These are phyloP conservation scores for Austroboletus eburneus DNA, from an alignment of 768 basidiomycete species.

Conservation along the genomic window DNA sequence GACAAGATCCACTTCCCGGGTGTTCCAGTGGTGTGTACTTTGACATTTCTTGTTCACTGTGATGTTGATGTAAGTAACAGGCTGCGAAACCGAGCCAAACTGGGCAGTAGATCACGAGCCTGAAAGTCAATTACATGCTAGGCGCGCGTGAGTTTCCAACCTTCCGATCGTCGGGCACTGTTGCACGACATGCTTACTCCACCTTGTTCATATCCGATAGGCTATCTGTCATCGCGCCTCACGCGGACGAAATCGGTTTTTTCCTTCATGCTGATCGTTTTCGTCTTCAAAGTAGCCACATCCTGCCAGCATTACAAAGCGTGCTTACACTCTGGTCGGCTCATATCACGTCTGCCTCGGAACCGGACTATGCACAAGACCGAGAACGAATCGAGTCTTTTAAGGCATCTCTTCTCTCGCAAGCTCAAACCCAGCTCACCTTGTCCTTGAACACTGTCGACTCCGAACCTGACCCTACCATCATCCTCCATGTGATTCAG, in stretches of 20 bases:
- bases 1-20: neutral
- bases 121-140: neutral
- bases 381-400: neutral
- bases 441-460: slow-evolving; percentile 40
- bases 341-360: slow-evolving; percentile 38
- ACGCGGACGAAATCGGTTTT: slow-evolving; percentile 59
- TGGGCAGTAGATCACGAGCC: neutral
- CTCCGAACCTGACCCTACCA: slow-evolving; percentile 30
- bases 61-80: neutral
- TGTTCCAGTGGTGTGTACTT: slow-evolving; percentile 3
- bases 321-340: slow-evolving; percentile 51
- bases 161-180: no score
- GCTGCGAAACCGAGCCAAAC: neutral
- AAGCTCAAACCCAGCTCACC: slow-evolving; percentile 44
- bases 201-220: slow-evolving; percentile 7
- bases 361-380: slow-evolving; percentile 33
- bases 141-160: slow-evolving; percentile 10
- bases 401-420: slow-evolving; percentile 38
- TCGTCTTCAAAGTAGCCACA: slow-evolving; percentile 35
- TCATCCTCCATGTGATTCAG: slow-evolving; percentile 52
- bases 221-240: slow-evolving; percentile 43
- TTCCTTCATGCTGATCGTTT: slow-evolving; percentile 57
- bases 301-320: slow-evolving; percentile 47
- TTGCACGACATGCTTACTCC: no score
- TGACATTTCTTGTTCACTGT: neutral